Conservation (phyloP, 2,329 filamentous ascomycete species). For the Leptographium flavum region DNA sequence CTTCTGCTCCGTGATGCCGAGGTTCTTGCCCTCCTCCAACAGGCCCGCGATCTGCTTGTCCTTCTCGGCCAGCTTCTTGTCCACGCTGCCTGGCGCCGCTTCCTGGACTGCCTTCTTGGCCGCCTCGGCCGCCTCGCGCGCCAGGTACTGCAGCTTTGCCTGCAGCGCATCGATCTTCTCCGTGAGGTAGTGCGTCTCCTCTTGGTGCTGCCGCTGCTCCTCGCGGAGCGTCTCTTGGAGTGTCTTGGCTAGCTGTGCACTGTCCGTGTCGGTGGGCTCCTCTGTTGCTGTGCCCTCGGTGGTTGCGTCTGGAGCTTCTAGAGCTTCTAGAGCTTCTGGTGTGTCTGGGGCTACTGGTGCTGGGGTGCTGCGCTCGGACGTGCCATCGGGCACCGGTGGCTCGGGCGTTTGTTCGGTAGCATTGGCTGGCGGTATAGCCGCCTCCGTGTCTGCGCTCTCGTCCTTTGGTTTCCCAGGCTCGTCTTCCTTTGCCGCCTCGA, state of each 20-base stretch:
- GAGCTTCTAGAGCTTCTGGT: too few relatives aligned
- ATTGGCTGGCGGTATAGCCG: too few relatives aligned
- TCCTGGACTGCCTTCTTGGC: slow-evolving; percentile 55
- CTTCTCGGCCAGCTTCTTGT: slow-evolving; percentile 75
- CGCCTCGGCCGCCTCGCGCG: slow-evolving; percentile 62
- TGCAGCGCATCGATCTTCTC: slow-evolving; percentile 88
- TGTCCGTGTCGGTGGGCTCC: background rate
- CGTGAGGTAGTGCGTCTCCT: slow-evolving; percentile 70
- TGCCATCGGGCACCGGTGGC: background rate
- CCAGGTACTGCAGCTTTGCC: slow-evolving; percentile 77
- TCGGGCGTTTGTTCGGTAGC: too few relatives aligned
- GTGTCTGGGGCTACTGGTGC: background rate
- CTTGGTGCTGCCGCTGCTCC: slow-evolving; percentile 46
- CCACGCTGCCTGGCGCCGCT: slow-evolving; percentile 48
- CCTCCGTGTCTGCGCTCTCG: background rate
- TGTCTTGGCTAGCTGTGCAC: slow-evolving; percentile 23
- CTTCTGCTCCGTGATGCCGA: slow-evolving; percentile 77
- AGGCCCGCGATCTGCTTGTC: slow-evolving; percentile 81
- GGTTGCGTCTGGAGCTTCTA: too few relatives aligned
- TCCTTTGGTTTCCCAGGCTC: background rate
- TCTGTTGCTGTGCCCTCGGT: background rate
- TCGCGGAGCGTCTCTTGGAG: slow-evolving; percentile 22
- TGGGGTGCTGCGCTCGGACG: background rate
- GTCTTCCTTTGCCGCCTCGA: background rate
- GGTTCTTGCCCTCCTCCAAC: slow-evolving; percentile 81